Evolutionary conservation across 257 asterid genomes (phyloP), one percentile per base, ranked within the genome.

Genomic region (Penstemon eatonii): DNA sequence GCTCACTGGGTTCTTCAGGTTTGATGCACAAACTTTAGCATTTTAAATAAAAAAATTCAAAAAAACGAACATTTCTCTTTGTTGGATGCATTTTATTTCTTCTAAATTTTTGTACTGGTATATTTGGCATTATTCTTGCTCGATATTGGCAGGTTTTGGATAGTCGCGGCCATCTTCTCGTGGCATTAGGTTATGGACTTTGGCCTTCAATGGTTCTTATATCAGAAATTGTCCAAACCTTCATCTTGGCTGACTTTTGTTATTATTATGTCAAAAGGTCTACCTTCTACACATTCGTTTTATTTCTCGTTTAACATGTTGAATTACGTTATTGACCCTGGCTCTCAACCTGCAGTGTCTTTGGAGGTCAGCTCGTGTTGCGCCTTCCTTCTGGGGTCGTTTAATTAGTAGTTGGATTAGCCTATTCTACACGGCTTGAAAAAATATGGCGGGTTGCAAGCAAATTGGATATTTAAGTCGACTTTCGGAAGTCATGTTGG

Each of bases 1-100:
- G 95, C 95, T 44, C 95, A 87, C 73, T 87, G 95, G 91, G 89
- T 87, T 76, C 91, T 87, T 65, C 95, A 87, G 95, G 95, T 87
- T 79, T 74, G 83, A 74, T 63, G 42, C 56, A 10, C 15, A 43
- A 47, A 80, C 50, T 72, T 51, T 25, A 25, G 33, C 33, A 25
- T 25, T 25, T 25, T 25, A 25, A 25, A 25, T 25, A 25, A 25
- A 25, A 25, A 25, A 25, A 25, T 25, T 25, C 33, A 25, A 25
- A 25, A 25, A 25, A 25, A 25, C 33, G 1, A 25, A 1, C 33
- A 2, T 25, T 11, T 41, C 52, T 13, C 3, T 60, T 45, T 18
- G 45, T 15, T 10, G 55, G 40, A 25, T 44, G 18, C 54, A 57
- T 56, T 42, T 9, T 33, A 58, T 57, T 18, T 12, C 55, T 8